Base-by-base conservation (phyloP, 139 green algal genomes). In the Yamagishiella unicocca region DNA sequence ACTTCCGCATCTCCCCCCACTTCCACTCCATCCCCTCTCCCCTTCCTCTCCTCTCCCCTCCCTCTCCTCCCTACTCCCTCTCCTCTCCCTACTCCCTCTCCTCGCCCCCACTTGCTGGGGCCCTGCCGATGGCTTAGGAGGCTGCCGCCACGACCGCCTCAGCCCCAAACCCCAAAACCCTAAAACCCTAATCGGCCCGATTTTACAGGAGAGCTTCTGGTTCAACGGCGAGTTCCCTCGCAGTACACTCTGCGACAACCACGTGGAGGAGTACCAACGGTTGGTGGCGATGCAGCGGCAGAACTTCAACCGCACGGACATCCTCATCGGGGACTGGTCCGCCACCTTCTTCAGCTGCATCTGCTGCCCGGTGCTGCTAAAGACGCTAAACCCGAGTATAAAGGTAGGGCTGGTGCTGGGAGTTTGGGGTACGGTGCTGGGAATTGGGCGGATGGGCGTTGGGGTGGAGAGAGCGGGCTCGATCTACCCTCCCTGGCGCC, bases 161-260 rank as follows among this genome's bases (percentile, higher is more conserved):
- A n/a, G n/a, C n/a, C n/a, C n/a, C n/a, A n/a, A n/a, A n/a, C n/a
- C n/a, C n/a, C n/a, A n/a, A n/a, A n/a, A n/a, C n/a, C n/a, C n/a
- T n/a, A n/a, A n/a, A n/a, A n/a, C n/a, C n/a, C n/a, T n/a, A n/a
- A n/a, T n/a, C n/a, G n/a, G n/a, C n/a, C n/a, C n/a, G n/a, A n/a
- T n/a, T n/a, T n/a, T n/a, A n/a, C 74, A 82, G 74, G 74, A 82
- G 31, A 67, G 37, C 29, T 82, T 82, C 46, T 67, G 25, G 21
- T 82, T 82, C 46, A 46, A 37, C 46, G 31, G 14, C 5, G 43
- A 80, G 43, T 1, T 37, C 2, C 74, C 46, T 19, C 46, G 46
- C 74, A 68, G 6, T 17, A 82, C 74, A 7, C 46, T 46, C 8
- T 82, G 74, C 31, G 74, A 82, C 46, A 33, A 67, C 22, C 4